Evolutionary conservation across 148 eudicot species (phyloP), one percentile per base, ranked within the genome.

Genomic region (Limonium bicolor): DNA sequence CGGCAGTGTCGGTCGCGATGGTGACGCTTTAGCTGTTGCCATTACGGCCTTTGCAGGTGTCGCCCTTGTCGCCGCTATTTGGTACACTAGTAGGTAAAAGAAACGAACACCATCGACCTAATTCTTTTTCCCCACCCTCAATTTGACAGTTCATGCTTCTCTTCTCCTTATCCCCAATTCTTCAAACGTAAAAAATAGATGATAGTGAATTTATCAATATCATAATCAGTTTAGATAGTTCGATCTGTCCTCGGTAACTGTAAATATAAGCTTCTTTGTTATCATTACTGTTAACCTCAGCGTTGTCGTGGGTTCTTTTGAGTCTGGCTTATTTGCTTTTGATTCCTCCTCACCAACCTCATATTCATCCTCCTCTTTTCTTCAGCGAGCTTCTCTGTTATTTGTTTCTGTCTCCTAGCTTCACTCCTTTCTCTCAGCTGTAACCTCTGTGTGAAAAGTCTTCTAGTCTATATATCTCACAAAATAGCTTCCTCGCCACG

Each of bases 281-380:
- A 23, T 61, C 80, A 14, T 56, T 70, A 15, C 52, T 71, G 27
- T 76, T 77, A 5, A 55, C 88, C 6, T 58, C 74, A 25, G 55
- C 77, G 27, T 70, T 73, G 3, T 78, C 96, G 38, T 87, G 96
- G 96, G 60, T 76, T 62, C 88, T 78, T 36, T 71, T 82, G 82
- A 68, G 94, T 82, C 94, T 59, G 86, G 77, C 36, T 58, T 87
- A 12, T 69, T 78, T 45, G 66, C 82, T 6, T 85, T 82, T 42
- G 75, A 77, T 38, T 39, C 56, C 21, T 39, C 56, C 20, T 51
- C 56, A 45, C 67, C 80, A 21, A 25, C 44, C 45, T 50, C 40
- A 33, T 42, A 26, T 13, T 18, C 13, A 11, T 42, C 27, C 47
- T 42, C 47, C 25, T 34, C 41, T 32, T 72, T 70, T 20, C 75